Evolutionary conservation across 169 alveolate species (phyloP), one percentile per base, ranked within the genome.

Genomic region (Babesia ovata): DNA sequence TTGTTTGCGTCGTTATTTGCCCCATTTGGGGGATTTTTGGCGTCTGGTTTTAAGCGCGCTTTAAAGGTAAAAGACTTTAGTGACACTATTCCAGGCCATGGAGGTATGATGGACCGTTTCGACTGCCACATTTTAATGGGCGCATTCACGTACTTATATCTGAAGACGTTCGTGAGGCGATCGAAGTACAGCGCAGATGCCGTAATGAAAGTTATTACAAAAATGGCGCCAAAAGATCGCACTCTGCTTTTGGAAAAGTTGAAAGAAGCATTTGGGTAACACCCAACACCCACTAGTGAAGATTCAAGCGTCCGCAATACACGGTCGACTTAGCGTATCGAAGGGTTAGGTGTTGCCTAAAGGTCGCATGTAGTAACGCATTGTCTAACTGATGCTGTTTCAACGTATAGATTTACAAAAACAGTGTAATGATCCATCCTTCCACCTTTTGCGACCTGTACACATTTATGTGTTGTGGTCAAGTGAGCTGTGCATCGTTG

Each of bases 11-110:
- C 98, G 42, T 86, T 97, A 26, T 92, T 96, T 63, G 99, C 99
- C 22, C 99, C 99, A 54, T 97, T 98, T 81, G 99, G 99, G 48
- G 99, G 99, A 14, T 98, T 98, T 85, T 96, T 98, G 62, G 99
- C 99, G 13, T 96, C 99, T 2, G 99, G 99, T n/a, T 92, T 98
- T 82, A 98, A 98, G 91, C 93, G 99, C 82, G 99, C 99, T 26
- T 88, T 97, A 46, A 94, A 94, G 69, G 96, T 98, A 52, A 98
- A 98, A 93, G 99, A 97, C 90, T 98, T 98, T 83, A 99, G 99
- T 11, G 95, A 96, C 50, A 73, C 97, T 24, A 98, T 98, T 44
- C 99, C 99, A 39, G 99, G 99, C 16, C 99, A 98, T 89, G 99
- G 99, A 0, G 99, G 99, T 14, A 85, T 98, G 36, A 96, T 99